Percentiles rank a stretch among this genome's conserved stretches.
These are phyloP conservation scores for Candida rishiriensis DNA, from an alignment of 805 yeast species.

Conservation along the genomic window DNA sequence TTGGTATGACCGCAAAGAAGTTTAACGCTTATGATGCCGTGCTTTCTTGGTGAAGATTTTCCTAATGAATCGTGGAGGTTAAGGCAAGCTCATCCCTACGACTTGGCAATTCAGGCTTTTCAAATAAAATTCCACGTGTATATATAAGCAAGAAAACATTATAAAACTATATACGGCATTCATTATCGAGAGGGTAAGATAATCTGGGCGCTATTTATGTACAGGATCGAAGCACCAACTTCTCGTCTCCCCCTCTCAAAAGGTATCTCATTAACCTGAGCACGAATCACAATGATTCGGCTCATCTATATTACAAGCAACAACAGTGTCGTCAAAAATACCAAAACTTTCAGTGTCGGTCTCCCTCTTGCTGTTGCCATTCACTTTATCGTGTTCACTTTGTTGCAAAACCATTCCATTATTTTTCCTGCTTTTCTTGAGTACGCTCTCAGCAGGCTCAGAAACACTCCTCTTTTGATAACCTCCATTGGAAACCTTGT, in stretches of 20 bases:
- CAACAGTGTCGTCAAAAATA: slow-evolving; percentile 15
- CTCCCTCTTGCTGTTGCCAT: neutral
- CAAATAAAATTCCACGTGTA: no score
- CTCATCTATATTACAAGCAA: slow-evolving; percentile 18
- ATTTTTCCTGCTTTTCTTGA: slow-evolving; percentile 7
- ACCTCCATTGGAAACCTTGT: slow-evolving; percentile 1
- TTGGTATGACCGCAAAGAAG: slow-evolving; percentile 20
- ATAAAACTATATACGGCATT: no score
- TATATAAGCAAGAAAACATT: no score
- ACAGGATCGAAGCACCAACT: no score
- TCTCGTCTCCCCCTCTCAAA: no score
- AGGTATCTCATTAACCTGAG: slow-evolving; percentile 14
- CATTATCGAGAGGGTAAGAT: no score
- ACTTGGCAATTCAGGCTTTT: no score
- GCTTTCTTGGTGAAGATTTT: neutral
- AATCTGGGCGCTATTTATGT: no score
- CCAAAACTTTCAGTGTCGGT: slow-evolving; percentile 1
- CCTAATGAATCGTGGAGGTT: no score
- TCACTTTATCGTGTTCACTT: neutral
- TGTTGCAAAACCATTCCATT: slow-evolving; percentile 1
- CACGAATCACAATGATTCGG: slow-evolving; percentile 38
- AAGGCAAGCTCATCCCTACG: no score
- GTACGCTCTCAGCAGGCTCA: slow-evolving; percentile 8
- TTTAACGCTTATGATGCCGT: slow-evolving; percentile 14
- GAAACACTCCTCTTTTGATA: slow-evolving; percentile 9